Evolutionary conservation across 192 early-diverging fungal genomes (phyloP).

Genomic region (Coemansia sp.): DNA sequence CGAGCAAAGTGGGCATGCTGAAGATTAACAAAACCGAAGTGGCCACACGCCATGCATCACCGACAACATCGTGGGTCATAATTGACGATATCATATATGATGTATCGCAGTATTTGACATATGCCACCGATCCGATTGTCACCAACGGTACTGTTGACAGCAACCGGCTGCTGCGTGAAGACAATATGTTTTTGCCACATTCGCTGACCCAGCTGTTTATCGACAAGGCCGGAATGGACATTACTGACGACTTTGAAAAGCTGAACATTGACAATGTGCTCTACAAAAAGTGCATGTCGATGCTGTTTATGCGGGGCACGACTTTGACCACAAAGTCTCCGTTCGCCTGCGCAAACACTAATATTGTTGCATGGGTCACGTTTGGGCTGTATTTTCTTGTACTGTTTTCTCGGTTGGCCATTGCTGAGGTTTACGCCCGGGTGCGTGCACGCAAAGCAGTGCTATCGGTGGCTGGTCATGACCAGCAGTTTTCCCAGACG

Average conservation of each 20-base stretch:
- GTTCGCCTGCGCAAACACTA: slow-evolving; percentile 55
- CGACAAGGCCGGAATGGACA: slow-evolving; percentile 34
- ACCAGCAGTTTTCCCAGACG: neutral
- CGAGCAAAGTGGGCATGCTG: slow-evolving; percentile 40
- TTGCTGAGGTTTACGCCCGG: slow-evolving; percentile 32
- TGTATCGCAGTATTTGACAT: slow-evolving; percentile 34
- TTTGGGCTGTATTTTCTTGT: slow-evolving; percentile 47
- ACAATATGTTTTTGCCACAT: slow-evolving; percentile 37
- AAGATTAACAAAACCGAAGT: slow-evolving; percentile 34
- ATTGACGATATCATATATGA: slow-evolving; percentile 36
- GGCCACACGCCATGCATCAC: slow-evolving; percentile 17
- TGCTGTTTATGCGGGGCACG: slow-evolving; percentile 44
- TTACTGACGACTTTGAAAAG: slow-evolving; percentile 16
- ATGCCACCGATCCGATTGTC: slow-evolving; percentile 33
- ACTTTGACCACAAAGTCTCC: slow-evolving; percentile 37
- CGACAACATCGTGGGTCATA: slow-evolving; percentile 41
- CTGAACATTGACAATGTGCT: slow-evolving; percentile 28
- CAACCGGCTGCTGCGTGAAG: slow-evolving; percentile 22
- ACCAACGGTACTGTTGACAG: slow-evolving; percentile 38
- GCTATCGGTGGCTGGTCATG: neutral
- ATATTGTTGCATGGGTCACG: slow-evolving; percentile 52
- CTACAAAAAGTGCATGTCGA: slow-evolving; percentile 42
- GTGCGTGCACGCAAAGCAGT: slow-evolving; percentile 40
- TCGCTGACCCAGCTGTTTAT: slow-evolving; percentile 38
- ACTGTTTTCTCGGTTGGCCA: slow-evolving; percentile 34